Evolutionary conservation across 1,284 basidiomycete species (phyloP).

Genomic region (Entoloma clypeatum): DNA sequence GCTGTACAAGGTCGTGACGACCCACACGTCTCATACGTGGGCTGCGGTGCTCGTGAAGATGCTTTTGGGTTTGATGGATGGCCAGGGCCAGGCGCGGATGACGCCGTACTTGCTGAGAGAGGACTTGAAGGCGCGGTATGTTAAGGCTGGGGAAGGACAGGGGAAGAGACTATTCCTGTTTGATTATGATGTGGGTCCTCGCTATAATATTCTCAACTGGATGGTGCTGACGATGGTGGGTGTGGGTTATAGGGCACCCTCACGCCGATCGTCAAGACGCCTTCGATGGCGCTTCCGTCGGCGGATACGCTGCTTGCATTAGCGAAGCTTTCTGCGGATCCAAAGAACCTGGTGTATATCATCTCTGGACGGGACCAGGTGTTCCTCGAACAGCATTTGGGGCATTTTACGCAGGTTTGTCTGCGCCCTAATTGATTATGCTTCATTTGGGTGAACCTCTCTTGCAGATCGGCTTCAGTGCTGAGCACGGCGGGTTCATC

Average conservation of each 20-base stretch:
- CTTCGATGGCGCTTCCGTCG: conserved; percentile 85
- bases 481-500: conserved; percentile 96
- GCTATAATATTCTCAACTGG: not conserved
- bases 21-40: conserved; percentile 96
- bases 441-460: not conserved
- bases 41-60: conserved; percentile 87
- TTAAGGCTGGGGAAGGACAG: conserved; percentile 73
- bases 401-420: conserved; percentile 59
- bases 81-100: conserved; percentile 79
- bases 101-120: conserved; percentile 82
- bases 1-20: conserved; percentile 84
- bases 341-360: conserved; percentile 91
- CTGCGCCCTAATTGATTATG: too few species aligned
- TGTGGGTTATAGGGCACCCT: conserved; percentile 72
- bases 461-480: conserved; percentile 41
- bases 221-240: not conserved
- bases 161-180: conserved; percentile 90
- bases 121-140: conserved; percentile 64
- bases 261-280: conserved; percentile 94
- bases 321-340: conserved; percentile 69
- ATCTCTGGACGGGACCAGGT: conserved; percentile 95
- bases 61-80: conserved; percentile 79
- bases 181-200: conserved; percentile 83
- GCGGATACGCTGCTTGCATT: conserved; percentile 75
- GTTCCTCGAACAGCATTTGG: conserved; percentile 91